phyloP scores from a whole-genome alignment of 768 basidiomycete species.

The Mrakia blollopis region DNA sequence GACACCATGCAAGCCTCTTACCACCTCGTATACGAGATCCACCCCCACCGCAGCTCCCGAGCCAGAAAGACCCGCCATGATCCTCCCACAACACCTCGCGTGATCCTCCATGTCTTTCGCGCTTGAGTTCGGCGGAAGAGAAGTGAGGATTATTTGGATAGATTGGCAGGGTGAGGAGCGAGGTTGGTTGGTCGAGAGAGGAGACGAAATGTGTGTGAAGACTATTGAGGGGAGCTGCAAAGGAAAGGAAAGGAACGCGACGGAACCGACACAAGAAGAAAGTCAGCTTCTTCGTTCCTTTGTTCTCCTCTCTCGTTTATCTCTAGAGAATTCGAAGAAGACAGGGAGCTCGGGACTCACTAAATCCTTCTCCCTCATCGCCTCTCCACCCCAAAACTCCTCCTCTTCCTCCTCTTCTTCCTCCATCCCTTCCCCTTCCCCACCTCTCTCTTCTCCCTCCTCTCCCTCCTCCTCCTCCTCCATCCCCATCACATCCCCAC shows the following conservation, averaged over 20 bases:
- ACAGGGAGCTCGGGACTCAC: neutral
- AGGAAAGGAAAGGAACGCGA: no score
- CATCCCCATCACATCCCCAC: neutral
- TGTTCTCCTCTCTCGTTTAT: no score
- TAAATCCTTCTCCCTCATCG: neutral
- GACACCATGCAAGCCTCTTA: neutral
- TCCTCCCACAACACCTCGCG: neutral
- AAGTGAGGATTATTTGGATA: constrained; percentile 9
- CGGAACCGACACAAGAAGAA: neutral
- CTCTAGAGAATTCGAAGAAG: no score
- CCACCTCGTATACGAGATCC: constrained; percentile 16
- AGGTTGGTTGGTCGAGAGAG: neutral
- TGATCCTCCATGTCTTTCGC: neutral
- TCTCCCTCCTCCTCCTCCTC: neutral
- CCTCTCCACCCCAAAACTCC: neutral
- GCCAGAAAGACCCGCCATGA: neutral
- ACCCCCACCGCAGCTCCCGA: neutral
- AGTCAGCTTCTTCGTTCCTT: no score
- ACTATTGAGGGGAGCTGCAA: neutral
- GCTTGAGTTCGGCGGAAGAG: neutral
- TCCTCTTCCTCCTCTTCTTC: constrained; percentile 3
- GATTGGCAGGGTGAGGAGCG: neutral
- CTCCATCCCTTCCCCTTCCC: neutral
- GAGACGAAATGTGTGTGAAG: neutral
- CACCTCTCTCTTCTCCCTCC: neutral